phyloP scores from a whole-genome alignment of 768 basidiomycete species.

The Suillus luteus region DNA sequence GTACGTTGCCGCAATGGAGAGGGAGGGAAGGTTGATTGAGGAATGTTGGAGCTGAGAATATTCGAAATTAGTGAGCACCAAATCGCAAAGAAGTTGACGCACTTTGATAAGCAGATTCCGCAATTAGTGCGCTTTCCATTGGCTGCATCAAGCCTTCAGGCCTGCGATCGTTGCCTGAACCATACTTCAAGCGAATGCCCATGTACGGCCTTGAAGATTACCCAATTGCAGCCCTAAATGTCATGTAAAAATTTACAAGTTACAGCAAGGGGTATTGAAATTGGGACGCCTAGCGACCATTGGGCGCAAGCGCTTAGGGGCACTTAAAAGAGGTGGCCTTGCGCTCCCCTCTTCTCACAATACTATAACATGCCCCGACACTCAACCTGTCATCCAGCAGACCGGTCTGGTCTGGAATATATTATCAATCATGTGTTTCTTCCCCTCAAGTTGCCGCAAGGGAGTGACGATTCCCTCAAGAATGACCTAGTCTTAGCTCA shows the following conservation, averaged over 20 bases:
- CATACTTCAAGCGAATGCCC: not conserved
- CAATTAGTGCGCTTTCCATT: not conserved
- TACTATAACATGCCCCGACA: not conserved
- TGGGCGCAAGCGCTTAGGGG: not conserved
- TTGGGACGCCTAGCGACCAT: not conserved
- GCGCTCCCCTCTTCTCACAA: not conserved
- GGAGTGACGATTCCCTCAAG: too few species aligned
- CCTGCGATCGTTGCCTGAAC: not conserved
- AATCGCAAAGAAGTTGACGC: not conserved
- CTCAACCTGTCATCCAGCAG: not conserved
- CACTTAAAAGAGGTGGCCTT: not conserved
- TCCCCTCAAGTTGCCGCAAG: too few species aligned
- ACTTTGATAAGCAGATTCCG: not conserved
- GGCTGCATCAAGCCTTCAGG: not conserved
- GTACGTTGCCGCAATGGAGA: conserved; percentile 69
- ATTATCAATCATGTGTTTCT: too few species aligned
- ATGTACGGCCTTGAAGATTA: not conserved
- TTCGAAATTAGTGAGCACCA: not conserved
- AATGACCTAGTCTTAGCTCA: too few species aligned
- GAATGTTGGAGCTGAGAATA: conserved; percentile 76
- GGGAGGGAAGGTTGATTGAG: conserved; percentile 68
- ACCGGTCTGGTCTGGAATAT: too few species aligned
- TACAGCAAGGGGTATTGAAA: not conserved
- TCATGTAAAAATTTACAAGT: not conserved
- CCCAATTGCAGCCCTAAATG: not conserved